These are phyloP conservation scores for Pyracantha coccinea DNA, from an alignment of 331 rosid species.

Conservation along the genomic window DNA sequence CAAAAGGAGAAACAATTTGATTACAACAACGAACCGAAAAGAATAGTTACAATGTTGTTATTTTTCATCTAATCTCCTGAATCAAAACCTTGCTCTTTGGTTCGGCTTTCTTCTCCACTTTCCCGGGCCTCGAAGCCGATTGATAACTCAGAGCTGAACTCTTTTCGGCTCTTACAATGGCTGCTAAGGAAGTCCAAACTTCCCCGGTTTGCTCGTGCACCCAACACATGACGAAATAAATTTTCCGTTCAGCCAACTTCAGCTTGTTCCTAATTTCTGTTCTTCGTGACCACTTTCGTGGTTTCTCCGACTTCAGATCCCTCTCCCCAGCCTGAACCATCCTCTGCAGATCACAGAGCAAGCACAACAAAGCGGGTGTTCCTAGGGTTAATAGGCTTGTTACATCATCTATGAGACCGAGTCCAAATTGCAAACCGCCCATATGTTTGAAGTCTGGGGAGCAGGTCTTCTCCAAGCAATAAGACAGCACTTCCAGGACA, in stretches of 20 bases:
- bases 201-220: slow-evolving; percentile 76
- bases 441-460: slow-evolving; percentile 59
- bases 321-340: slow-evolving; percentile 57
- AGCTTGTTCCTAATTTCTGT: slow-evolving; percentile 45
- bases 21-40: background rate
- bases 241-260: slow-evolving; percentile 68
- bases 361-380: slow-evolving; percentile 49
- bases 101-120: slow-evolving; percentile 26
- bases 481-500: slow-evolving; percentile 55
- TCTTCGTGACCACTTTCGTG: slow-evolving; percentile 23
- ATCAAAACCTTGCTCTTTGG: slow-evolving; percentile 46
- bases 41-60: background rate
- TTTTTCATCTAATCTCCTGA: slow-evolving; percentile 45
- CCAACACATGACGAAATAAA: slow-evolving; percentile 86
- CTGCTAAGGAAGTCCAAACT: slow-evolving; percentile 67
- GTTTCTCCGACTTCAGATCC: slow-evolving; percentile 47
- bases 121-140: slow-evolving; percentile 28
- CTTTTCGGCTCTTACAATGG: slow-evolving; percentile 54
- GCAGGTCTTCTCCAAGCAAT: slow-evolving; percentile 73
- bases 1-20: background rate
- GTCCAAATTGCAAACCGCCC: slow-evolving; percentile 70
- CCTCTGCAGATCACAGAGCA: slow-evolving; percentile 52
- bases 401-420: slow-evolving; percentile 54
- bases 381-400: slow-evolving; percentile 43
- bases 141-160: slow-evolving; percentile 38